A percentile compares a stretch with the other conserved stretches of the same genome.
phyloP scores from a whole-genome alignment of 1,284 basidiomycete genomes.

The Rhodofomes roseus region DNA sequence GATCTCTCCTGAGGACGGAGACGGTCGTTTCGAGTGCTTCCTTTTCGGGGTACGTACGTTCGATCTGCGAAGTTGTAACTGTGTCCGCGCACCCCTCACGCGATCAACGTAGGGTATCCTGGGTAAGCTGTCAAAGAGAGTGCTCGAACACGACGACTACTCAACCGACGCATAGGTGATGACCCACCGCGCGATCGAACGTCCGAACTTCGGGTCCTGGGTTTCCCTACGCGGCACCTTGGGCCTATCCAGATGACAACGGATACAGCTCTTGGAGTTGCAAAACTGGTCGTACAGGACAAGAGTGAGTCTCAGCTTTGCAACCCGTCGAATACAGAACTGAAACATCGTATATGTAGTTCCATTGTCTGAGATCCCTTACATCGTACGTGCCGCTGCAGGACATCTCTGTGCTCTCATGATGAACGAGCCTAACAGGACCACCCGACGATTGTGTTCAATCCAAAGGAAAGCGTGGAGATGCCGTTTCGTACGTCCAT shows the following conservation, averaged over 20 bases:
- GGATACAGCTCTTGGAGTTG: conserved; percentile 93
- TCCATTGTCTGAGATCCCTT: conserved; percentile 69
- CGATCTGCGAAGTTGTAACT: neutral
- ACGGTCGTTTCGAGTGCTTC: conserved; percentile 77
- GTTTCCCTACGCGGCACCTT: conserved; percentile 83
- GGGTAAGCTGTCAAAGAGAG: conserved; percentile 31
- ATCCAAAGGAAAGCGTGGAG: conserved; percentile 81
- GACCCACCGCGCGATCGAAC: conserved; percentile 91
- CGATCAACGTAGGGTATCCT: conserved; percentile 51
- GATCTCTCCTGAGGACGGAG: conserved; percentile 73
- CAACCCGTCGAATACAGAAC: neutral
- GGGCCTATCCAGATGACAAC: conserved; percentile 96
- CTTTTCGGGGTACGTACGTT: conserved; percentile 69
- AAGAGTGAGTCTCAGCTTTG: conserved; percentile 39
- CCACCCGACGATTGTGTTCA: conserved; percentile 85
- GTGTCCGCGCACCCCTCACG: neutral
- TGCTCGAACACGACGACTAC: neutral
- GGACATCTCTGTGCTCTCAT: neutral
- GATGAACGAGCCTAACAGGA: conserved; percentile 46
- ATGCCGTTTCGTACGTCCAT: conserved; percentile 84
- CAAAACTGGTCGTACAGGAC: conserved; percentile 84
- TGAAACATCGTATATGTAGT: conserved; percentile 33
- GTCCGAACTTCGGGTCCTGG: conserved; percentile 78
- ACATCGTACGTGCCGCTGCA: conserved; percentile 46
- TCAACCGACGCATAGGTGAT: conserved; percentile 60